A percentile compares a stretch with the other conserved stretches of the same genome.
These are phyloP conservation scores for Wallacemonas sp. DNA, from an alignment of 208 protist genomes.

Conservation along the genomic window DNA sequence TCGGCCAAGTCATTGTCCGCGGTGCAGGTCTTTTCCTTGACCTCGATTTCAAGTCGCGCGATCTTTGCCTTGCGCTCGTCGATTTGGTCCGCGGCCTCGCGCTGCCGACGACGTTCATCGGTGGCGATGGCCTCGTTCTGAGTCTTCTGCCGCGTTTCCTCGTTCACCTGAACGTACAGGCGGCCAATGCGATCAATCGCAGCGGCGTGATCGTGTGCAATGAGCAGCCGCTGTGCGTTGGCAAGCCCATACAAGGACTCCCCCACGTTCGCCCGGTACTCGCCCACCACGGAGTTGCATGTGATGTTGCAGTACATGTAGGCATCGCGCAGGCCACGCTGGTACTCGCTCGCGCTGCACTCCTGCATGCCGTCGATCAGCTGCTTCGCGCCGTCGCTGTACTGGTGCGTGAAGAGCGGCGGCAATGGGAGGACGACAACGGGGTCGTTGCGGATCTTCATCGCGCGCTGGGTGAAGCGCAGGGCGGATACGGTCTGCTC, in stretches of 20 bases:
- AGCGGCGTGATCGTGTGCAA: slow-evolving; percentile 78
- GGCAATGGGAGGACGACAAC: slow-evolving; percentile 81
- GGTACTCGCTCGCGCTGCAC: slow-evolving; percentile 54
- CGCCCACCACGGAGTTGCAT: slow-evolving; percentile 41
- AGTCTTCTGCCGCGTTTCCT: slow-evolving; percentile 31
- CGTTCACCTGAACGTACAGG: slow-evolving; percentile 59
- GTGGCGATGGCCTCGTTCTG: slow-evolving; percentile 37
- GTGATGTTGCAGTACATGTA: slow-evolving; percentile 68
- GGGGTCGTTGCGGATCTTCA: slow-evolving; percentile 90
- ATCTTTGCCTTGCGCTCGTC: slow-evolving; percentile 45
- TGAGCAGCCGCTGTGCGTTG: slow-evolving; percentile 71
- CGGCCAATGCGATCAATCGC: slow-evolving; percentile 66
- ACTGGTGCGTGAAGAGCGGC: slow-evolving; percentile 85
- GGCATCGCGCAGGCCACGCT: slow-evolving; percentile 71
- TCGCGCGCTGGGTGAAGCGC: slow-evolving; percentile 87
- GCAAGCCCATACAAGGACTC: slow-evolving; percentile 71
- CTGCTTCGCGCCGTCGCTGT: slow-evolving; percentile 45
- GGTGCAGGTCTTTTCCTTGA: slow-evolving; percentile 30
- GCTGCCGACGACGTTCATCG: slow-evolving; percentile 54
- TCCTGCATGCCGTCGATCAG: slow-evolving; percentile 50
- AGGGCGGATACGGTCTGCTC: slow-evolving; percentile 87
- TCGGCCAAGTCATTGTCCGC: slow-evolving; percentile 65
- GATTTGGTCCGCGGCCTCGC: slow-evolving; percentile 41
- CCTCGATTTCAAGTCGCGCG: slow-evolving; percentile 42
- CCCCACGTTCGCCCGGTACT: slow-evolving; percentile 59